These are phyloP conservation scores for Pyricularia pennisetigena DNA, from an alignment of 2,329 filamentous ascomycete species.

Conservation along the genomic window DNA sequence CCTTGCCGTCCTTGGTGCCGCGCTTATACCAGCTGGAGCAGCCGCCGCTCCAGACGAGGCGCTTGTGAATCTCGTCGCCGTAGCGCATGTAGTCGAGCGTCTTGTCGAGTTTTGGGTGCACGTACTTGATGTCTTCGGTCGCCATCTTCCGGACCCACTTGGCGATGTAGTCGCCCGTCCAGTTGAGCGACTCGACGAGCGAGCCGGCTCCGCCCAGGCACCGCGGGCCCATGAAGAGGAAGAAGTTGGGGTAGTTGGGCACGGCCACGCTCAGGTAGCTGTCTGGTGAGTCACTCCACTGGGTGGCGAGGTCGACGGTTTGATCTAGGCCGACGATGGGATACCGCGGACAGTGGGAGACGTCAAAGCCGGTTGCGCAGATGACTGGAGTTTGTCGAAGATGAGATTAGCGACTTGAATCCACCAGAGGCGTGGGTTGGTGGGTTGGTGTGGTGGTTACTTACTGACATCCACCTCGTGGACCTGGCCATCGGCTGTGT, in stretches of 20 bases:
- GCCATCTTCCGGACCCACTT: slow-evolving; percentile 41
- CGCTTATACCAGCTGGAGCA: slow-evolving; percentile 44
- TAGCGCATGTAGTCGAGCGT: slow-evolving; percentile 37
- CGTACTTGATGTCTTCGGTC: slow-evolving; percentile 36
- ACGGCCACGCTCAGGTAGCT: neutral
- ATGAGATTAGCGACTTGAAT: neutral
- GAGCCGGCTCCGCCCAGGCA: neutral
- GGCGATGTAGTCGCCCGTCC: slow-evolving; percentile 34
- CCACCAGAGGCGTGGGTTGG: neutral
- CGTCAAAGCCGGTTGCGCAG: slow-evolving; percentile 47
- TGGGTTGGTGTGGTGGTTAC: neutral
- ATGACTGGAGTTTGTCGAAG: slow-evolving; percentile 26
- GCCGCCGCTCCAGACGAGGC: slow-evolving; percentile 31
- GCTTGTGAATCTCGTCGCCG: slow-evolving; percentile 9
- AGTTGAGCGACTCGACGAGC: neutral
- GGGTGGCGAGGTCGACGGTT: neutral
- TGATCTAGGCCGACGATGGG: neutral
- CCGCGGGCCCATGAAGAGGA: neutral
- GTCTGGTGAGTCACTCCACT: neutral
- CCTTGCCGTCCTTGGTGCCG: slow-evolving; percentile 29
- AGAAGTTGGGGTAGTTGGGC: neutral
- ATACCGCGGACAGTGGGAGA: neutral
- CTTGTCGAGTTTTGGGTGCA: slow-evolving; percentile 41
- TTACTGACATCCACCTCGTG: slow-evolving; percentile 35
- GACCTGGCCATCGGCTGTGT: slow-evolving; percentile 35